These are phyloP conservation scores for Plasmodium coatneyi DNA, from an alignment of 169 alveolate species.

Conservation along the genomic window DNA sequence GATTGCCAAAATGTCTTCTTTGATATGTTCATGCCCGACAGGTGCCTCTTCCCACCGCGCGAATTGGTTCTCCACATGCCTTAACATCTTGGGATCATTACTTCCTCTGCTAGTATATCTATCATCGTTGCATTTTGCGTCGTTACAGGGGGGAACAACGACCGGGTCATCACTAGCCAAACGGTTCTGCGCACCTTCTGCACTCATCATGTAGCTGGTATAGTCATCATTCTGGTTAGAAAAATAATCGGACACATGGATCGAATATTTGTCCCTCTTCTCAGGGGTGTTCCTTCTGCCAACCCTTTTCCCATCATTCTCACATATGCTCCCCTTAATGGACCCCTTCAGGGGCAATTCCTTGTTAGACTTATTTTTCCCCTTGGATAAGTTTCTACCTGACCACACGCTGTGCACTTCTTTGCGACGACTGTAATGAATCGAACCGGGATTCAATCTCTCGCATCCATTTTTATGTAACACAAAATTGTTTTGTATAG, in stretches of 20 bases:
- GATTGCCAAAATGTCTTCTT: neutral
- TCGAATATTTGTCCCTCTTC: neutral
- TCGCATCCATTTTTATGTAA: constrained; percentile 4
- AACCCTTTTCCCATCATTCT: neutral
- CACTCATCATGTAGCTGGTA: neutral
- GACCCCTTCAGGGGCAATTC: neutral
- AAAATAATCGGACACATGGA: constrained; percentile 25
- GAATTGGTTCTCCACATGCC: neutral
- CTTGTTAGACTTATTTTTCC: neutral
- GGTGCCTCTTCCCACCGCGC: neutral
- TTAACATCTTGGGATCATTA: neutral
- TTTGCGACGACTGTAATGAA: neutral
- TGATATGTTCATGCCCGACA: neutral
- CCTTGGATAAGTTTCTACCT: neutral
- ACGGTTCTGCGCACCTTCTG: neutral
- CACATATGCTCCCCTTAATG: neutral
- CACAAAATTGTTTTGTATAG: neutral
- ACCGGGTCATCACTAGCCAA: neutral
- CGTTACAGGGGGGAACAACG: neutral
- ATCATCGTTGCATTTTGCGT: neutral
- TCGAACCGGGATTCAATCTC: neutral
- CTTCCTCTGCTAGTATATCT: neutral
- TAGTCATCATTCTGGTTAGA: constrained; percentile 38
- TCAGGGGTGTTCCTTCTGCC: neutral
- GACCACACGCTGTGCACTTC: neutral